phyloP scores from a whole-genome alignment of 306 rosid genomes.

The Glycyrrhiza uralensis region DNA sequence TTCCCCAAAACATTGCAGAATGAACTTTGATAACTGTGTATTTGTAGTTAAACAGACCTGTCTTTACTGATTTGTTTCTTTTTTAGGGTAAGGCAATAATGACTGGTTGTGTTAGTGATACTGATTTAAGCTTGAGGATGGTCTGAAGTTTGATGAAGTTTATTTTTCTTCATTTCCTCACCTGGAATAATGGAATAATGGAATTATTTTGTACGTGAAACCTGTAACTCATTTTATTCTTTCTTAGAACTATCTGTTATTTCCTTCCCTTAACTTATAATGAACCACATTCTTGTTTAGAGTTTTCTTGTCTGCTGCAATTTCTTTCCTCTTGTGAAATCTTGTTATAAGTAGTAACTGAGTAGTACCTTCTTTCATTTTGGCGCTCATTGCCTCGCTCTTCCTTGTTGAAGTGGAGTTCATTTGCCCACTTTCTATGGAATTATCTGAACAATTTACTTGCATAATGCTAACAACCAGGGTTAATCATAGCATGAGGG shows the following conservation, averaged over 20 bases:
- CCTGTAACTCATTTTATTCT: background rate
- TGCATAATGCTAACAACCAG: background rate
- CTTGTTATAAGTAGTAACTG: background rate
- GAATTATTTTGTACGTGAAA: background rate
- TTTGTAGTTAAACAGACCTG: background rate
- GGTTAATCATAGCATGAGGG: background rate
- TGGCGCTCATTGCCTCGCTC: background rate
- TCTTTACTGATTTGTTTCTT: background rate
- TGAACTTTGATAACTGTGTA: background rate
- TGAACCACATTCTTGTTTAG: background rate
- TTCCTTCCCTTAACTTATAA: background rate
- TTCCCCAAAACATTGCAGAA: background rate
- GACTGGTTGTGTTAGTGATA: background rate
- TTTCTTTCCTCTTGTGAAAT: background rate
- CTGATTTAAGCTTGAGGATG: constrained; percentile 9
- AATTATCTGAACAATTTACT: background rate
- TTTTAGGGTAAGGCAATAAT: background rate
- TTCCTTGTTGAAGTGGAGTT: background rate
- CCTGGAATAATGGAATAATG: constrained; percentile 6
- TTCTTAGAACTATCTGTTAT: background rate
- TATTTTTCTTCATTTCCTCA: background rate
- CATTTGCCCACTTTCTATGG: background rate
- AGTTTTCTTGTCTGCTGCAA: background rate
- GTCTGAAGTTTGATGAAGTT: background rate
- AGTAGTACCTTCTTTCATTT: background rate